Conservation (phyloP, 225 moss, liverwort and hornwort species). For the Polytrichum commune region DNA sequence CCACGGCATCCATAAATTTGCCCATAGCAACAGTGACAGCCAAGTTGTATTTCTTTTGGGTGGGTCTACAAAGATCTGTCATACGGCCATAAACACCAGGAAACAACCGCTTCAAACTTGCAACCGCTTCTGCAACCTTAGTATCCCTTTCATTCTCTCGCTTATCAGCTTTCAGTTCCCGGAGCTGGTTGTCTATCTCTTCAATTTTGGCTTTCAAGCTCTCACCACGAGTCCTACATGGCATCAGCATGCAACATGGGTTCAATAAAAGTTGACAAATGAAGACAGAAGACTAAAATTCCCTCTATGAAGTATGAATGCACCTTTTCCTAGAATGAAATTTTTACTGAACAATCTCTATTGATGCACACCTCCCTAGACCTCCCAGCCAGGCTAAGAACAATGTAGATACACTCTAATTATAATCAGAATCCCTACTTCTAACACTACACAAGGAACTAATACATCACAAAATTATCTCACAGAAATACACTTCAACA, state of each 20-base stretch:
- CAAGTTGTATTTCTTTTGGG: slow-evolving; percentile 97
- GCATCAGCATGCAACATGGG: background rate
- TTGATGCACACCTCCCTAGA: too few relatives aligned
- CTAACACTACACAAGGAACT: too few relatives aligned
- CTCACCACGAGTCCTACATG: slow-evolving; percentile 77
- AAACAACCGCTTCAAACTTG: slow-evolving; percentile 93
- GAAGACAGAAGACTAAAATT: too few relatives aligned
- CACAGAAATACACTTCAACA: background rate
- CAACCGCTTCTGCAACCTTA: slow-evolving; percentile 86
- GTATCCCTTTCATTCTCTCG: slow-evolving; percentile 96
- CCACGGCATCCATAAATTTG: slow-evolving; percentile 95
- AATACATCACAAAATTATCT: too few relatives aligned
- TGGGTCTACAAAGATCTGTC: slow-evolving; percentile 99
- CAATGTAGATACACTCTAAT: too few relatives aligned
- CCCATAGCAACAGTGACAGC: slow-evolving; percentile 99
- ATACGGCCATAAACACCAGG: slow-evolving; percentile 98
- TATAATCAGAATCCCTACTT: too few relatives aligned
- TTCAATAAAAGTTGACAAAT: too few relatives aligned
- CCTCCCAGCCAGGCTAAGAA: too few relatives aligned
- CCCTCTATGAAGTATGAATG: too few relatives aligned
- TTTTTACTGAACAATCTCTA: too few relatives aligned
- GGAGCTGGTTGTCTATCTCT: slow-evolving; percentile 85
- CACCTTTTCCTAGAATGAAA: too few relatives aligned
- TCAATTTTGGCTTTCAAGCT: slow-evolving; percentile 88
- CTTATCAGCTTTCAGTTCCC: slow-evolving; percentile 94